Conservation (phyloP, 2,329 filamentous ascomycete genomes). For the Fusarium sambucinum region DNA sequence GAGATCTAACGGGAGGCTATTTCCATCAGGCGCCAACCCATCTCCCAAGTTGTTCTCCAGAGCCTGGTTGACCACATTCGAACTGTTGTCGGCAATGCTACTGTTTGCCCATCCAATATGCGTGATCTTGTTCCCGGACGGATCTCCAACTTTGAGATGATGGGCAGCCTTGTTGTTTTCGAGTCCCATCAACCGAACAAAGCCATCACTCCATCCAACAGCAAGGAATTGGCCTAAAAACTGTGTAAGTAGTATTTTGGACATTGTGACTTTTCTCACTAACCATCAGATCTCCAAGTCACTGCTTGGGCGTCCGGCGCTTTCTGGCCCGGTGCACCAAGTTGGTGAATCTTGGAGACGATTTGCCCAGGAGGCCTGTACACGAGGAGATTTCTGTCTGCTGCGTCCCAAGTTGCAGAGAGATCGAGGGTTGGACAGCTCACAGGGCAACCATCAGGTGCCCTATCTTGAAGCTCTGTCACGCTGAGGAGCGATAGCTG, state of each 20-base stretch:
- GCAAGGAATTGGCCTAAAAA: constrained; percentile 78
- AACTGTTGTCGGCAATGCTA: constrained; percentile 51
- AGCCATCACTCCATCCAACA: constrained; percentile 85
- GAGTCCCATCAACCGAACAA: constrained; percentile 79
- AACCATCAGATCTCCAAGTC: constrained; percentile 77
- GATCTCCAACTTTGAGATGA: constrained; percentile 69
- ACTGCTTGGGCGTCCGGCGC: constrained; percentile 62
- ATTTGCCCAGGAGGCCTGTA: constrained; percentile 82
- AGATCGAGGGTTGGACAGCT: constrained; percentile 91
- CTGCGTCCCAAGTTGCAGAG: constrained; percentile 75
- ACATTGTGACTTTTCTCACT: constrained; percentile 32
- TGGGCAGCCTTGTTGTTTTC: constrained; percentile 87
- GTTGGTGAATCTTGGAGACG: constrained; percentile 65
- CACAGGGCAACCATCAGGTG: constrained; percentile 70
- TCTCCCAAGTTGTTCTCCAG: constrained; percentile 30
- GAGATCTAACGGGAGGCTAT: constrained; percentile 62
- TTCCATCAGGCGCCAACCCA: constrained; percentile 14
- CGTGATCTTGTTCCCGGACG: constrained; percentile 58
- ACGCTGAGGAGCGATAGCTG: constrained; percentile 66
- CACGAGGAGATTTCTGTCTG: constrained; percentile 76
- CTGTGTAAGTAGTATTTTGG: not conserved
- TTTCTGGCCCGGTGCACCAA: constrained; percentile 55
- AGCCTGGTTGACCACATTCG: constrained; percentile 18
- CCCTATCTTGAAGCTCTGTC: constrained; percentile 67
- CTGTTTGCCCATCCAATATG: constrained; percentile 67